Conservation (phyloP, 805 yeast species). For the Cyberlindnera mrakii region DNA sequence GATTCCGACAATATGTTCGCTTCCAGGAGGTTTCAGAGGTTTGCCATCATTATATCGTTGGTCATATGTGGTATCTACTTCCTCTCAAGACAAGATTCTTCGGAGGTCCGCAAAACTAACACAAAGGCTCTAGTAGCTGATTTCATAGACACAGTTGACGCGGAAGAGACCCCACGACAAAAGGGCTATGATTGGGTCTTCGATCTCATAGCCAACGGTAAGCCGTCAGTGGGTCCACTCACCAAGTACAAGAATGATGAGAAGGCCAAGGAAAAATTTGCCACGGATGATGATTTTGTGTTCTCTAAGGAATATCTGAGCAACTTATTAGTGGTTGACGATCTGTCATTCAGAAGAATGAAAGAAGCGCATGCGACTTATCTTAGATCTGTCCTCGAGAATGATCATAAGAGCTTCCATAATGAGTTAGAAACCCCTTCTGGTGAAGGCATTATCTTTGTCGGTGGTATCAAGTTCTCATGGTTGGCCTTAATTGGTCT, state of each 20-base stretch:
- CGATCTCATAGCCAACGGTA: conserved; percentile 24
- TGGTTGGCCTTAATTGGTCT: conserved; percentile 63
- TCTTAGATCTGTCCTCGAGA: conserved; percentile 26
- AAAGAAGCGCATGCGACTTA: conserved; percentile 33
- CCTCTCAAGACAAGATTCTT: background rate
- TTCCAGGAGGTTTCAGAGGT: conserved; percentile 5
- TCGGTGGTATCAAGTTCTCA: conserved; percentile 72
- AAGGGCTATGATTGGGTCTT: conserved; percentile 21
- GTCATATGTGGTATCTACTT: background rate
- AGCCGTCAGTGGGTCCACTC: conserved; percentile 35
- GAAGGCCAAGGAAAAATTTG: conserved; percentile 39
- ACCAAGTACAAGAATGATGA: conserved; percentile 34
- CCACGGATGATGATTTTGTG: conserved; percentile 33
- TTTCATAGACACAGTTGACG: background rate
- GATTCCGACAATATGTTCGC: background rate
- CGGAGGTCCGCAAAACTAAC: background rate
- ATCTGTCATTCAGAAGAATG: conserved; percentile 27
- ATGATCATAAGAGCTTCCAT: conserved; percentile 33
- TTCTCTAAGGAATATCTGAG: conserved; percentile 42
- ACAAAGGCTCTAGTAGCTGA: background rate
- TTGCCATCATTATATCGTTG: conserved; percentile 1
- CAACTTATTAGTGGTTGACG: conserved; percentile 36
- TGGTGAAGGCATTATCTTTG: conserved; percentile 56
- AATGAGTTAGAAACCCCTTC: conserved; percentile 23
- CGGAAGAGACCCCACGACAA: background rate